Evolutionary conservation across 2,329 filamentous ascomycete species (phyloP), one percentile per base, ranked within the genome.

Genomic region (Fusarium compactum): DNA sequence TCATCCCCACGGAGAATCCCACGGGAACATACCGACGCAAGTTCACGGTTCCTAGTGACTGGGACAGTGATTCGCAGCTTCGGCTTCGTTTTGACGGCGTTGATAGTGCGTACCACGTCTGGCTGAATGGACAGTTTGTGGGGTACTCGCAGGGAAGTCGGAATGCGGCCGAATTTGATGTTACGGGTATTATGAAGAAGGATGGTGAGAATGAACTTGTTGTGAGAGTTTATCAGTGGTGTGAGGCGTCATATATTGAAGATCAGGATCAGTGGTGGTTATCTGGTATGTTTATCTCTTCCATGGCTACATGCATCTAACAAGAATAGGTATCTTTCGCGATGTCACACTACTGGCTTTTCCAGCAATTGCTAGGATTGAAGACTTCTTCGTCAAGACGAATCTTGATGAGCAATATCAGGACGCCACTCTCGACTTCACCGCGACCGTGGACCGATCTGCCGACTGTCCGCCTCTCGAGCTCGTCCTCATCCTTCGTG

Each of bases 251-350:
- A 0, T 64, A 64, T 2, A 64, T 64, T 0, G 62, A 64, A 12
- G 62, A 64, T 15, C 62, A 64, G 16, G 62, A 64, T 16, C 62
- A 64, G 29, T 64, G 62, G 62, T 64, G 62, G 62, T n/a, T 64
- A 3, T 64, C 62, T 1, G 57, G 57, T 59, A 18, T 4, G 57
- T 40, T 11, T 2, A 3, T 2, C 4, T 18, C n/a, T n/a, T n/a
- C 2, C 0, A 1, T 3, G 7, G 3, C 0, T 8, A 6, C 7
- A 9, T 2, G 0, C 8, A 24, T 18, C 41, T 59, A 6, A 59
- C 25, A 20, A 0, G 1, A 10, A 6, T 2, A 8, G 62, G 62
- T 9, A 64, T 64, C 6, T 64, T 64, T 7, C 59, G 62, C 16
- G 62, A 64, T 14, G 62, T 64, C 10, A 58, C 59, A 11, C 6